Conservation (phyloP, 164 flowering plant genomes). For the Piper longum region DNA sequence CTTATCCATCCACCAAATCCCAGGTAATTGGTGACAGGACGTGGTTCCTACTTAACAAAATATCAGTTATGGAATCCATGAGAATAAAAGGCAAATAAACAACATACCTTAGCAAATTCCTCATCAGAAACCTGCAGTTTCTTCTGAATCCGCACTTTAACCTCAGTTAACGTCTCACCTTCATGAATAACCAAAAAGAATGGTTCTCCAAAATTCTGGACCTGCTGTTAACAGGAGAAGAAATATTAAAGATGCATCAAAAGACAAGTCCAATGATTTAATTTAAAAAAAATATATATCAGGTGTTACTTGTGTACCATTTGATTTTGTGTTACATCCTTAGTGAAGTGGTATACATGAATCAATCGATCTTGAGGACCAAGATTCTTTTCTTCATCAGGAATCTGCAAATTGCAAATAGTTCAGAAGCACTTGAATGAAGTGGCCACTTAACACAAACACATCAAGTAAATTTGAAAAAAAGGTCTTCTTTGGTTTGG, state of each 20-base stretch:
- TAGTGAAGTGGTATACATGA: conserved; percentile 91
- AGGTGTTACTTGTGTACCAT: conserved; percentile 21
- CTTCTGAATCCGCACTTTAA: conserved; percentile 77
- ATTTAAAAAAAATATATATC: no score
- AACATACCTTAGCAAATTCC: conserved; percentile 70
- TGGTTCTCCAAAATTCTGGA: conserved; percentile 96
- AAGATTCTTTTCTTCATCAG: conserved; percentile 95
- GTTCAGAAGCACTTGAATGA: no score
- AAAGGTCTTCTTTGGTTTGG: no score
- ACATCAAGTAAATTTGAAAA: no score
- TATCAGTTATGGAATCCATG: not conserved
- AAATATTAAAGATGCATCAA: no score
- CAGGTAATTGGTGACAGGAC: no score
- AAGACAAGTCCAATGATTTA: not conserved
- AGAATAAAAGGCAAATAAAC: no score
- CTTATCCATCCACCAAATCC: no score
- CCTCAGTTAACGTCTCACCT: conserved; percentile 83
- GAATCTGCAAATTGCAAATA: conserved; percentile 37
- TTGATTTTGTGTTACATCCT: conserved; percentile 74
- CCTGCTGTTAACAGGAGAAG: conserved; percentile 43
- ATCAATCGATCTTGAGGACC: conserved; percentile 89
- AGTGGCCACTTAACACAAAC: no score
- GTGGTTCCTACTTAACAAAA: no score
- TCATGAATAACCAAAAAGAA: conserved; percentile 88
- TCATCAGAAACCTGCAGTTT: conserved; percentile 89